Base-by-base conservation (phyloP, 495 filamentous ascomycete species). In the Cudoniella acicularis region DNA sequence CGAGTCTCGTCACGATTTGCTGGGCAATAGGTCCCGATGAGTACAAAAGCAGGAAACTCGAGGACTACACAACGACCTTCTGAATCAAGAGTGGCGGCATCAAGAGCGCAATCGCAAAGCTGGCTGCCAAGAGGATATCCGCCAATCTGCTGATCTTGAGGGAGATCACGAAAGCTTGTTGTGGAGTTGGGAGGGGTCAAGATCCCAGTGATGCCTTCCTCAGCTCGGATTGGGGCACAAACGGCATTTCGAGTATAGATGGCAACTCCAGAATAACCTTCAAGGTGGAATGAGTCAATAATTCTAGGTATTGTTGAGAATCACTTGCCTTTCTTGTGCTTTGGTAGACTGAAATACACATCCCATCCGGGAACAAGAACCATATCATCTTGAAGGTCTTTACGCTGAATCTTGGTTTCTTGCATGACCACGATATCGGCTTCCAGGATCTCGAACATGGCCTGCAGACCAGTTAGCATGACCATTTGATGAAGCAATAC, bases 381-480 rank as follows among this genome's bases (percentile, higher is more conserved):
- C 92, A 98, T 97, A 69, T 96, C 94, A 77, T 98, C 94, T 24
- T 79, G 77, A 1, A 98, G 78, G 64, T 98, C 93, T 68, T 96
- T 97, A 20, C 88, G 83, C 68, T 98, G 94, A 50, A 98, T 97
- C 74, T 96, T 98, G 23, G 90, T 87, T 71, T 98, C 94, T 69
- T 98, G 94, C 74, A 98, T 89, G 61, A 96, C 82, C 18, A 97
- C 86, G 60, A 98, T 93, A 66, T 98, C 94, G 46, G 93, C 90
- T 68, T 93, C 89, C 20, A 98, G 83, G 41, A 85, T 91, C 59
- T 96, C 89, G 72, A 98, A 97, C 93, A 97, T 98, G 57, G 85
- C 83, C 81, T 91, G 54, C 17, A 42, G n/a, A 18, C 21, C 16
- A 17, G 27, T 56, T 42, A 41, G 9, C 16, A 20, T 3, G n/a